These are phyloP conservation scores for Umbelopsis isabellina DNA, from an alignment of 192 early-diverging fungal species.

Conservation along the genomic window DNA sequence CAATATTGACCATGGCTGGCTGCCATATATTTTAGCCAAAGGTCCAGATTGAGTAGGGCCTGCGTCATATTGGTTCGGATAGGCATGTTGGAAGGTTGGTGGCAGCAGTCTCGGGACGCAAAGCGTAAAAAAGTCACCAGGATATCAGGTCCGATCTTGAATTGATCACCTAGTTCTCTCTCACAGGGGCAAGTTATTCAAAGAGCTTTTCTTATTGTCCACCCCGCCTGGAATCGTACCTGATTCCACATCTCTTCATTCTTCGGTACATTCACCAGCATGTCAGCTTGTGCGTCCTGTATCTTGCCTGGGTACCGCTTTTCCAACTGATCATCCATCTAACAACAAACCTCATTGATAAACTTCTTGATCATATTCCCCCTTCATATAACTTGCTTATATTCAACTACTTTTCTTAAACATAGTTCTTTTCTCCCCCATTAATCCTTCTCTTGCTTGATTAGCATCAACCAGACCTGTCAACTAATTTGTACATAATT, in stretches of 20 bases:
- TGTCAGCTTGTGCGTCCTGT: neutral
- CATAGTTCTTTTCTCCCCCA: too few species aligned
- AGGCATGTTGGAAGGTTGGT: neutral
- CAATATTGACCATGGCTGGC: neutral
- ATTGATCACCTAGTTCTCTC: constrained; percentile 21
- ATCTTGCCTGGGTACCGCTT: neutral
- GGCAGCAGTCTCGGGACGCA: constrained; percentile 21
- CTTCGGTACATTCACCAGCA: constrained; percentile 16
- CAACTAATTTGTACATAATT: too few species aligned
- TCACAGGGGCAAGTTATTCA: constrained; percentile 22
- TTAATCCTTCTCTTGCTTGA: too few species aligned
- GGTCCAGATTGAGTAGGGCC: neutral
- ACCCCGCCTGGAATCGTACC: constrained; percentile 1
- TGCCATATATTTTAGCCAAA: neutral
- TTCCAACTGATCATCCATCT: neutral
- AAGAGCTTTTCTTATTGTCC: constrained; percentile 11
- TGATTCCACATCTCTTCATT: constrained; percentile 13
- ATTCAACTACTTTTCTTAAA: too few species aligned
- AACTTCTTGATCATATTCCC: too few species aligned
- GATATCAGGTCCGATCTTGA: constrained; percentile 24
- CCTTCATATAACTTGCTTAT: too few species aligned
- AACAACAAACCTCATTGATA: too few species aligned
- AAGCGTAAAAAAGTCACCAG: constrained; percentile 15
- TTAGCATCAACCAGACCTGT: too few species aligned
- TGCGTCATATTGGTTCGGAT: constrained; percentile 20